Conservation (phyloP, 345 rosid genomes). For the Camelina hispida region DNA sequence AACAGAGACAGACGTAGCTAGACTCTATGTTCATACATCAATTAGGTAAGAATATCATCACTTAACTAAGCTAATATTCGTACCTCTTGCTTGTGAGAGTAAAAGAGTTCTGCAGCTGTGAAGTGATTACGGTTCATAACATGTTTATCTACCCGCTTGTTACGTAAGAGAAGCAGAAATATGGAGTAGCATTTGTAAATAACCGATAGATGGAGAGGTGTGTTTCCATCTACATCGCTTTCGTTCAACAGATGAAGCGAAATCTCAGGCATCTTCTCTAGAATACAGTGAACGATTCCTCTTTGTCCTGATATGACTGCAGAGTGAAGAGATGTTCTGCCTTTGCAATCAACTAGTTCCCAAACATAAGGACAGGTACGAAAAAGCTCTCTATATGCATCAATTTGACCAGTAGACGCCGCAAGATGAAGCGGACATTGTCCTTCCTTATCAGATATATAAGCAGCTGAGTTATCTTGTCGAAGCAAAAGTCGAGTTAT, state of each 20-base stretch:
- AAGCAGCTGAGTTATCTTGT: conserved; percentile 36
- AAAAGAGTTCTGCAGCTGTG: conserved; percentile 45
- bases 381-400: conserved; percentile 30
- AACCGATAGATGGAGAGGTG: conserved; percentile 52
- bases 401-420: conserved; percentile 10
- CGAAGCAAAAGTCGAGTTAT: conserved; percentile 27
- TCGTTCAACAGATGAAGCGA: conserved; percentile 37
- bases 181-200: conserved; percentile 24
- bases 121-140: conserved; percentile 40
- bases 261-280: conserved; percentile 19
- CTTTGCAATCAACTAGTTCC: conserved; percentile 40
- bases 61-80: too few relatives aligned
- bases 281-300: conserved; percentile 32
- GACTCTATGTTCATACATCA: too few relatives aligned
- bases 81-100: conserved; percentile 40
- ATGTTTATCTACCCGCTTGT: conserved; percentile 42
- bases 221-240: conserved; percentile 50
- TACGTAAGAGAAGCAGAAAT: conserved; percentile 31
- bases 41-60: too few relatives aligned
- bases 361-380: conserved; percentile 32
- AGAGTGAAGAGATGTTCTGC: conserved; percentile 44
- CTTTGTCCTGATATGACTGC: conserved; percentile 42
- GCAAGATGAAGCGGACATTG: conserved; percentile 40
- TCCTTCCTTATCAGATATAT: conserved; percentile 33
- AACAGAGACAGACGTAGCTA: background rate